Conservation (phyloP, 164 flowering plant genomes). For the Echeveria elegans region DNA sequence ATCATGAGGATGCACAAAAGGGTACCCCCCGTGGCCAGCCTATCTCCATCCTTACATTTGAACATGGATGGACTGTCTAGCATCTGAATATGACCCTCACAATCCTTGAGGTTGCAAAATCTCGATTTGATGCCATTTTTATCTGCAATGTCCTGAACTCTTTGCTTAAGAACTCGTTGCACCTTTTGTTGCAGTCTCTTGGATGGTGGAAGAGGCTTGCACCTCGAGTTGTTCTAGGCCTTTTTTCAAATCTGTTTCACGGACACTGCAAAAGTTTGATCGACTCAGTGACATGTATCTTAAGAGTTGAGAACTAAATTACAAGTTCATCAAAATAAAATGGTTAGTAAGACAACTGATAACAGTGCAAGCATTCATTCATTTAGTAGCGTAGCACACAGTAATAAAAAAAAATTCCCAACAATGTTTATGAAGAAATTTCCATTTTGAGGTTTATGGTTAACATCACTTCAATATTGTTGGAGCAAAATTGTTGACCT, state of each 20-base stretch:
- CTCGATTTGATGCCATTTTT: constrained; percentile 89
- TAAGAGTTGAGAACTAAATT: too few species aligned
- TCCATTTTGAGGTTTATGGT: background rate
- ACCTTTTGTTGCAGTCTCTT: constrained; percentile 91
- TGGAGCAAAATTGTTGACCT: background rate
- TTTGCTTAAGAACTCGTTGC: constrained; percentile 87
- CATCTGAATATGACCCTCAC: constrained; percentile 70
- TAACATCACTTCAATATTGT: background rate
- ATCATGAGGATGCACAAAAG: constrained; percentile 99
- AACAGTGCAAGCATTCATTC: background rate
- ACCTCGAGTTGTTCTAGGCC: constrained; percentile 58
- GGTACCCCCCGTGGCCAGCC: constrained; percentile 99
- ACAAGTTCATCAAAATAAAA: constrained; percentile 25
- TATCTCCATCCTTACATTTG: constrained; percentile 67
- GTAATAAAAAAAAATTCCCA: background rate
- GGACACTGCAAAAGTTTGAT: constrained; percentile 85
- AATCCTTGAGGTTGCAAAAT: constrained; percentile 87
- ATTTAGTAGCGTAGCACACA: background rate
- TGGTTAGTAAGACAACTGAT: background rate
- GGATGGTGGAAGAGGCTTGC: constrained; percentile 92
- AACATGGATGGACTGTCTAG: constrained; percentile 88
- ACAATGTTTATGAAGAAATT: background rate
- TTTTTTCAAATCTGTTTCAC: constrained; percentile 61
- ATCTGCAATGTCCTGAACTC: constrained; percentile 97
- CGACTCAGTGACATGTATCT: constrained; percentile 61